Conservation (phyloP, 352 stramenopile genomes). For the Phytophthora brassicae region DNA sequence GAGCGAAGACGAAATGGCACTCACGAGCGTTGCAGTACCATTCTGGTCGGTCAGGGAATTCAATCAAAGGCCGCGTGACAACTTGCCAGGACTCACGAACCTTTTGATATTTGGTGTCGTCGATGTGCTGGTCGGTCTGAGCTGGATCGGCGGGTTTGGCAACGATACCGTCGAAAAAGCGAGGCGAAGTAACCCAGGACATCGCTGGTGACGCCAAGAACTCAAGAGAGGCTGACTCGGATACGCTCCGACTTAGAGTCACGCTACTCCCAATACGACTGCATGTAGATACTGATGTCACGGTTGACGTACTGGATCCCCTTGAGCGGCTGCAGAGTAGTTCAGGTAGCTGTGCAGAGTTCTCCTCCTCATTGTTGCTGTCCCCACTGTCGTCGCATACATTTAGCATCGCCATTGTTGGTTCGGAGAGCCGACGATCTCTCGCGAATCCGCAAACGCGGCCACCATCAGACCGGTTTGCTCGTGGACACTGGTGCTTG, state of each 20-base stretch:
- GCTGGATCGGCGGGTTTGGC: not conserved
- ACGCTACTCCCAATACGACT: constrained; percentile 15
- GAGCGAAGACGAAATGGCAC: constrained; percentile 67
- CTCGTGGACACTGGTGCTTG: constrained; percentile 62
- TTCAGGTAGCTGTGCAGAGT: constrained; percentile 7
- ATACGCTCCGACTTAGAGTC: constrained; percentile 38
- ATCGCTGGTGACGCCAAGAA: constrained; percentile 43
- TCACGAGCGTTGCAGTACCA: constrained; percentile 74
- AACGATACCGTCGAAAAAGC: constrained; percentile 26
- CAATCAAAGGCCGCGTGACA: constrained; percentile 22
- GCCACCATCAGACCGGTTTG: constrained; percentile 4
- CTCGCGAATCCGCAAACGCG: constrained; percentile 19
- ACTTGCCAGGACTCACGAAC: constrained; percentile 6
- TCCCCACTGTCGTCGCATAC: constrained; percentile 25
- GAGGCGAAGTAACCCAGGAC: constrained; percentile 31
- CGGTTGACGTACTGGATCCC: constrained; percentile 27
- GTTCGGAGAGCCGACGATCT: constrained; percentile 31
- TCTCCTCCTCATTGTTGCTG: constrained; percentile 25
- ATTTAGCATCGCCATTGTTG: constrained; percentile 24
- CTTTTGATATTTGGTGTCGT: constrained; percentile 5
- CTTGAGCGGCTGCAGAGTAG: constrained; percentile 15
- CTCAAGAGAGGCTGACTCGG: constrained; percentile 51
- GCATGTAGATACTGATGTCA: constrained; percentile 18
- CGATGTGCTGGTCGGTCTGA: constrained; percentile 12
- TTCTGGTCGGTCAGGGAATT: constrained; percentile 60